Conservation (phyloP, 2,329 filamentous ascomycete species). For the Xylaria sp. region DNA sequence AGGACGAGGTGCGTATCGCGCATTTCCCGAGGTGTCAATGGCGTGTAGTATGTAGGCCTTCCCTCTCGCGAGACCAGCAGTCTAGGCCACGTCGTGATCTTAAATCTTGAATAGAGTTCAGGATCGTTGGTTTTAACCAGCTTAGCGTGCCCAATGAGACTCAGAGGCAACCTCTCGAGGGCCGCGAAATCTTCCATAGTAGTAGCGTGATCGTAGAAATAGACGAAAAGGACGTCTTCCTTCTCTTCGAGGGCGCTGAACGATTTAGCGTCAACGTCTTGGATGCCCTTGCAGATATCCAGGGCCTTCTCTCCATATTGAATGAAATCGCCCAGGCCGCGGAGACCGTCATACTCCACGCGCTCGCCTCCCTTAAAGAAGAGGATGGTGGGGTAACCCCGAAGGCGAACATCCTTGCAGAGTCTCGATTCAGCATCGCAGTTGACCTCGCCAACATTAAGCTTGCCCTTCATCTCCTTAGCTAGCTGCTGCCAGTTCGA, state of each 20-base stretch:
- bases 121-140: conserved; percentile 88
- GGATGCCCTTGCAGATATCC: conserved; percentile 74
- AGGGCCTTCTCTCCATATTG: conserved; percentile 85
- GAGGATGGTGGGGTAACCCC: conserved; percentile 83
- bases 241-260: conserved; percentile 87
- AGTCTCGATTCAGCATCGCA: conserved; percentile 83
- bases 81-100: conserved; percentile 96
- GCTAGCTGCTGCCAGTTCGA: conserved; percentile 88
- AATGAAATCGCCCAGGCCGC: conserved; percentile 88
- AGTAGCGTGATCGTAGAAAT: conserved; percentile 96
- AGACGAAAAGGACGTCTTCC: conserved; percentile 94
- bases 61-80: conserved; percentile 87
- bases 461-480: conserved; percentile 84
- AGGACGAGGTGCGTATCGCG: conserved; percentile 80
- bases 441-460: conserved; percentile 96
- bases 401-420: conserved; percentile 87
- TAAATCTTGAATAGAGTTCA: conserved; percentile 78
- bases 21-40: conserved; percentile 88
- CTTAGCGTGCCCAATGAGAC: conserved; percentile 87
- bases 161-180: conserved; percentile 82
- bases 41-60: conserved; percentile 86
- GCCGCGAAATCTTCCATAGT: conserved; percentile 90
- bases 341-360: conserved; percentile 89
- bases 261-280: conserved; percentile 74
- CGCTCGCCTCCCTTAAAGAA: conserved; percentile 93